Evolutionary conservation across 2,329 filamentous ascomycete species (phyloP).

Genomic region (Furcasterigmium sp.): DNA sequence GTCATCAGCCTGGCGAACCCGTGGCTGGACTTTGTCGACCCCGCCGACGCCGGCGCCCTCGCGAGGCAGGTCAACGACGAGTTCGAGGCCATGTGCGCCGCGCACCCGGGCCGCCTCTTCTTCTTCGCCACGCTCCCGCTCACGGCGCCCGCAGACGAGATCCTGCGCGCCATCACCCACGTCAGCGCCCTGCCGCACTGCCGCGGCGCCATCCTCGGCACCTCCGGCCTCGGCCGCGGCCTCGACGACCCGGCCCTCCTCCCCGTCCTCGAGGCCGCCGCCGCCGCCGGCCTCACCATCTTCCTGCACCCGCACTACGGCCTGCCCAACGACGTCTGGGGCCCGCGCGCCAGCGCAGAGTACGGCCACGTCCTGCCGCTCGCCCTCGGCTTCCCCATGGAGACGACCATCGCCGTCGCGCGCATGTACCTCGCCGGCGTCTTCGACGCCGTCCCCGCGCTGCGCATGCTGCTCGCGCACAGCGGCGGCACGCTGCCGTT

Average conservation of each 20-base stretch:
- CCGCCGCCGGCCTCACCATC: conserved; percentile 58
- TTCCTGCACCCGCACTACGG: conserved; percentile 94
- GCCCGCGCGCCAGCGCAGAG: conserved; percentile 57
- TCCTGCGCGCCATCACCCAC: conserved; percentile 61
- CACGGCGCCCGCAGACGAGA: conserved; percentile 56
- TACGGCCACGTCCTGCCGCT: conserved; percentile 87
- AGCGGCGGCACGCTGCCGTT: conserved; percentile 83
- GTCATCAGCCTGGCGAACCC: conserved; percentile 89
- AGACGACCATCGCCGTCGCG: conserved; percentile 86
- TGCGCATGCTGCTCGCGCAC: conserved; percentile 78
- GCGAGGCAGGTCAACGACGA: conserved; percentile 72
- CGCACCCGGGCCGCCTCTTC: conserved; percentile 64
- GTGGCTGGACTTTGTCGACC: conserved; percentile 79
- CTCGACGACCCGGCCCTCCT: conserved; percentile 73
- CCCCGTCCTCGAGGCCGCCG: conserved; percentile 65
- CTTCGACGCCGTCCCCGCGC: conserved; percentile 66
- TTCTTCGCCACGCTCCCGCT: conserved; percentile 81
- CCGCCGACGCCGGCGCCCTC: conserved; percentile 54
- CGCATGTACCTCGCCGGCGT: conserved; percentile 84
- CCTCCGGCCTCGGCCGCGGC: conserved; percentile 71
- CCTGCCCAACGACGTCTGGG: conserved; percentile 74
- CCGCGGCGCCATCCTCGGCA: conserved; percentile 84
- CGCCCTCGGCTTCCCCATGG: conserved; percentile 82
- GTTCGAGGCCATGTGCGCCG: conserved; percentile 65
- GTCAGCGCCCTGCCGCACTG: conserved; percentile 60